phyloP scores from a whole-genome alignment of 495 filamentous ascomycete species.

The Penicillium dipodomyicola region DNA sequence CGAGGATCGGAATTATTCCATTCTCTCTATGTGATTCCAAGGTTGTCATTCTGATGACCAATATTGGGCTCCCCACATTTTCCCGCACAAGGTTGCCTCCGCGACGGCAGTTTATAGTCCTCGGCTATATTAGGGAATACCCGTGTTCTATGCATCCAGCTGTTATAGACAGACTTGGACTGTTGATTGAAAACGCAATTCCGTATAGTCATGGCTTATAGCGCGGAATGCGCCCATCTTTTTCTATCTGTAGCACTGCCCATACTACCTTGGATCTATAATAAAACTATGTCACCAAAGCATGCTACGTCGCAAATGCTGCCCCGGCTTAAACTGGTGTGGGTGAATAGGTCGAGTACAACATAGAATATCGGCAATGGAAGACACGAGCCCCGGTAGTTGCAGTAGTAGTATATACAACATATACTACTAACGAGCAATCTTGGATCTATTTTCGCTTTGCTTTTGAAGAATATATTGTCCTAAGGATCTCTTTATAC shows the following conservation, averaged over 20 bases:
- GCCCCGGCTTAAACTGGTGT: not conserved
- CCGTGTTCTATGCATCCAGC: not conserved
- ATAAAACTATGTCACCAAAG: too few relatives aligned
- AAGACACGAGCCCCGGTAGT: not conserved
- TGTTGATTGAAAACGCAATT: not conserved
- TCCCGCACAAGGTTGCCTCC: not conserved
- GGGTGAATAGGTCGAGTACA: not conserved
- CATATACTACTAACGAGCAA: not conserved
- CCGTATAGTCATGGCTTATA: not conserved
- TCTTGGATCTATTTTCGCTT: not conserved
- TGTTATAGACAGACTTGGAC: not conserved
- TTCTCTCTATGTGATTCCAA: not conserved
- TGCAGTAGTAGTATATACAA: not conserved
- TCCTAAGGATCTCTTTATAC: not conserved
- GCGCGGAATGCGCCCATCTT: not conserved
- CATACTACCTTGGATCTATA: too few relatives aligned
- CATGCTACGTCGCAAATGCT: not conserved
- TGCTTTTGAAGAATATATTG: not conserved
- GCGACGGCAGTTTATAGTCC: not conserved
- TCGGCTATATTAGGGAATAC: not conserved
- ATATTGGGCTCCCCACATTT: not conserved
- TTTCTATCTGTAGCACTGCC: too few relatives aligned
- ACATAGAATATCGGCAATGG: not conserved
- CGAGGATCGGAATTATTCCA: not conserved
- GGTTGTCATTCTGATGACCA: not conserved